These are phyloP conservation scores for Malus orientalis DNA, from an alignment of 306 rosid genomes.

Conservation along the genomic window DNA sequence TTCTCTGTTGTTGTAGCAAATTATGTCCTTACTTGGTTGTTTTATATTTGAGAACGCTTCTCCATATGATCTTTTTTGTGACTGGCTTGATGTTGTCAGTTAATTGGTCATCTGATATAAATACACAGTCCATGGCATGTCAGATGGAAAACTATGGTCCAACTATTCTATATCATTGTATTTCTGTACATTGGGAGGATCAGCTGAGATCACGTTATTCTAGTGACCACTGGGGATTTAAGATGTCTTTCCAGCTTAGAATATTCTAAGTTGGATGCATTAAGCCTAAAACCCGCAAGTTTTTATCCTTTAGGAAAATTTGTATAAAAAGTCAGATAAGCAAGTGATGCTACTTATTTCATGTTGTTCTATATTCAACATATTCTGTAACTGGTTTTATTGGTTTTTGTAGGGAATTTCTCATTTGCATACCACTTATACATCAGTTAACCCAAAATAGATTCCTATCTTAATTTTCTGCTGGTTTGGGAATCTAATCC, in stretches of 20 bases:
- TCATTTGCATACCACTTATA: neutral
- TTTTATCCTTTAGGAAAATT: neutral
- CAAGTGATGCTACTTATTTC: neutral
- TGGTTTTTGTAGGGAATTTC: neutral
- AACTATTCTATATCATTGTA: neutral
- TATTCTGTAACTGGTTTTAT: neutral
- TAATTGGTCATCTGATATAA: neutral
- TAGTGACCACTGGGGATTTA: neutral
- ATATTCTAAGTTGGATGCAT: neutral
- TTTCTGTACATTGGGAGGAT: neutral
- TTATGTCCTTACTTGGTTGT: neutral
- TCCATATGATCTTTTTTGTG: neutral
- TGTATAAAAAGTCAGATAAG: neutral
- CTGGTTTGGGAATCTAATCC: neutral
- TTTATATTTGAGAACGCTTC: neutral
- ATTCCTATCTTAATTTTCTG: neutral
- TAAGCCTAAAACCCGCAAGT: neutral
- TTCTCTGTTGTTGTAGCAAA: neutral
- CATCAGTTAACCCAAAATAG: neutral
- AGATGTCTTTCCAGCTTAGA: neutral
- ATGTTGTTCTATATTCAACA: neutral
- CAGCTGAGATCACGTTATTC: neutral
- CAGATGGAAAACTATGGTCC: neutral
- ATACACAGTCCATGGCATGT: neutral
- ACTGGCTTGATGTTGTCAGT: neutral